Evolutionary conservation across 83 land plant species (phyloP).

Genomic region (Larix sibirica): DNA sequence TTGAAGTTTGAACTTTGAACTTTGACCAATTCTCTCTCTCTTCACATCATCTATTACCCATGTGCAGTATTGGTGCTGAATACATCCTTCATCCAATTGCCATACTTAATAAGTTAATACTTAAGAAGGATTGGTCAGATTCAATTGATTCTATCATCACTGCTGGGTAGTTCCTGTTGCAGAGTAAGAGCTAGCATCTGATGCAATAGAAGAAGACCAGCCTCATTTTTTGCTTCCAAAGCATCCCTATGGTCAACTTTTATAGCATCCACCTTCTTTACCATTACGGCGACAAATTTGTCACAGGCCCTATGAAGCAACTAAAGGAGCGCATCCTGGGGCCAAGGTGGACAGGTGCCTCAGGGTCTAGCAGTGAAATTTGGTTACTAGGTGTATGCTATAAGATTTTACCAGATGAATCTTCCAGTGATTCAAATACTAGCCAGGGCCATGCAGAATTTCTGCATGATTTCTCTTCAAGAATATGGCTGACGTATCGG

Average conservation of each 20-base stretch:
- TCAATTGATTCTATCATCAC: not conserved
- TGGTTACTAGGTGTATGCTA: slow-evolving; percentile 93
- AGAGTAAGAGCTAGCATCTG: not conserved
- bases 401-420: slow-evolving; percentile 40
- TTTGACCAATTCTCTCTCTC: not conserved
- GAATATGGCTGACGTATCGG: slow-evolving; percentile 88
- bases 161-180: not conserved
- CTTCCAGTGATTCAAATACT: slow-evolving; percentile 22
- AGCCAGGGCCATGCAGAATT: slow-evolving; percentile 48
- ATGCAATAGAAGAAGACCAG: not conserved
- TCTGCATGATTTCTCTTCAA: slow-evolving; percentile 75
- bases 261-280: slow-evolving; percentile 40
- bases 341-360: slow-evolving; percentile 37
- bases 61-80: not conserved
- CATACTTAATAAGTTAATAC: slow-evolving; percentile 10
- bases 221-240: slow-evolving; percentile 20
- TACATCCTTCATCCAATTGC: not conserved
- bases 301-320: slow-evolving; percentile 74
- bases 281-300: too few relatives aligned
- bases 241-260: slow-evolving; percentile 40
- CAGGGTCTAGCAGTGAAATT: slow-evolving; percentile 55
- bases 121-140: not conserved
- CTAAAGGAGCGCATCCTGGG: slow-evolving; percentile 86
- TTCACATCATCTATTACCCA: not conserved
- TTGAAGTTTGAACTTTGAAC: not conserved